Base-by-base conservation (phyloP, 1,284 basidiomycete genomes). In the Ustilago vetiveriae region DNA sequence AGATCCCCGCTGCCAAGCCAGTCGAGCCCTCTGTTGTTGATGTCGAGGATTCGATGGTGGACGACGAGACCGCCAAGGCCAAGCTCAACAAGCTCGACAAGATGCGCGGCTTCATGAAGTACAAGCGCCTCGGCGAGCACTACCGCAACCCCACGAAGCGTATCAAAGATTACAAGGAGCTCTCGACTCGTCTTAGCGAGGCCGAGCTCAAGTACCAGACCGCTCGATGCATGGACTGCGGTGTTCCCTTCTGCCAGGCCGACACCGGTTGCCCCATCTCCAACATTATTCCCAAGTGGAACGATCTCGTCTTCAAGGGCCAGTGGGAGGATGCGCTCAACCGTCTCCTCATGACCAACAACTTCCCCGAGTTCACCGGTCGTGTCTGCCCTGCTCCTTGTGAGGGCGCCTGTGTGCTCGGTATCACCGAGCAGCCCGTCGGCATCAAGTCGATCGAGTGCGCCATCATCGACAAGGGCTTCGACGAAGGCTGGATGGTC, bases 211-310 rank as follows among this genome's bases (percentile, higher is more conserved):
- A 80, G 70, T 67, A 77, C 32, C 78, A 80, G 68, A 77, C 78
- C 27, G 76, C 78, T 39, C 78, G 78, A 42, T 80, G 78, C 71
- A 80, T 80, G 78, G 78, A 80, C 66, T 80, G 78, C 53, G 78
- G 78, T 74, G 76, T 80, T 54, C 78, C 78, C 24, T 80, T 80
- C 71, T 80, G 78, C 63, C 78, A 80, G 71, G 74, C 57, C 32
- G 75, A 78, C 69, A 80, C 71, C 27, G 78, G 78, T 45, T 80
- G 78, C 72, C 78, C 78, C 36, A 78, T 80, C 58, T 70, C 67
- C 47, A 80, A 80, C 71, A 76, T 80, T 35, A 80, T 80, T 39
- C 78, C 78, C 54, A 75, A 77, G 62, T 80, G 76, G 75, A 80
- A 80, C 66, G 78, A 80, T 54, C 69, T 80, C 39, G 78, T 80